phyloP scores from a whole-genome alignment of 2,329 filamentous ascomycete species.

The Calonectria montana region DNA sequence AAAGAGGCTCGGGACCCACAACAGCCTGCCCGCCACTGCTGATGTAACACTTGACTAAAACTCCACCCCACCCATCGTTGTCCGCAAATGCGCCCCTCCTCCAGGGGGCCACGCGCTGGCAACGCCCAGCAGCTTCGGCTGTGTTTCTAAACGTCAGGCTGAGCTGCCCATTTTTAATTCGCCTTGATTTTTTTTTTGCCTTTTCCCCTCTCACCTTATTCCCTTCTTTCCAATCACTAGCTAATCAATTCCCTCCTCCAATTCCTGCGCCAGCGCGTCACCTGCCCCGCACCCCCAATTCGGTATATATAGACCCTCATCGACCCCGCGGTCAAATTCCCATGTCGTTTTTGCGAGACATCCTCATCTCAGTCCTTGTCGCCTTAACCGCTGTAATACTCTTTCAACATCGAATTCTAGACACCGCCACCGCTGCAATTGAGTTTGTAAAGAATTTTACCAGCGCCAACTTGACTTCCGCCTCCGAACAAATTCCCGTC shows the following conservation, averaged over 20 bases:
- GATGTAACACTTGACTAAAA: slow-evolving; percentile 25
- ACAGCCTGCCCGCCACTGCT: slow-evolving; percentile 1
- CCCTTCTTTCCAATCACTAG: not conserved
- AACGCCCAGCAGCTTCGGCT: slow-evolving; percentile 5
- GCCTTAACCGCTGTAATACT: slow-evolving; percentile 44
- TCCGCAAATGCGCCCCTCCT: not conserved
- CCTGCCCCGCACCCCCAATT: slow-evolving; percentile 9
- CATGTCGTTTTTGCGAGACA: slow-evolving; percentile 47
- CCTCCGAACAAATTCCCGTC: not conserved
- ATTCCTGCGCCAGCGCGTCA: slow-evolving; percentile 2
- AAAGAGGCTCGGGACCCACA: not conserved
- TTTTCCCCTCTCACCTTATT: not conserved
- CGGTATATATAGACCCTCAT: slow-evolving; percentile 34
- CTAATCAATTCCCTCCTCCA: not conserved
- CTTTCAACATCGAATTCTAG: slow-evolving; percentile 38
- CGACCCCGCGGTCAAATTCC: slow-evolving; percentile 28
- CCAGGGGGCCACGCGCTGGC: slow-evolving; percentile 4
- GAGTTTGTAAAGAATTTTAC: slow-evolving; percentile 29
- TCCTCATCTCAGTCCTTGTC: slow-evolving; percentile 45
- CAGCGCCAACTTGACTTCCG: not conserved
- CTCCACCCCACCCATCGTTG: slow-evolving; percentile 14
- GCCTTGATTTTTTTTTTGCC: not conserved
- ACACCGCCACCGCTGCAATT: slow-evolving; percentile 32
- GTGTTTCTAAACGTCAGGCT: slow-evolving; percentile 15
- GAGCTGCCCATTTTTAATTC: not conserved